A percentile compares a stretch with the other conserved stretches of the same genome.
phyloP scores from a whole-genome alignment of 805 yeast species.

The Yamadazyma phyllophila region DNA sequence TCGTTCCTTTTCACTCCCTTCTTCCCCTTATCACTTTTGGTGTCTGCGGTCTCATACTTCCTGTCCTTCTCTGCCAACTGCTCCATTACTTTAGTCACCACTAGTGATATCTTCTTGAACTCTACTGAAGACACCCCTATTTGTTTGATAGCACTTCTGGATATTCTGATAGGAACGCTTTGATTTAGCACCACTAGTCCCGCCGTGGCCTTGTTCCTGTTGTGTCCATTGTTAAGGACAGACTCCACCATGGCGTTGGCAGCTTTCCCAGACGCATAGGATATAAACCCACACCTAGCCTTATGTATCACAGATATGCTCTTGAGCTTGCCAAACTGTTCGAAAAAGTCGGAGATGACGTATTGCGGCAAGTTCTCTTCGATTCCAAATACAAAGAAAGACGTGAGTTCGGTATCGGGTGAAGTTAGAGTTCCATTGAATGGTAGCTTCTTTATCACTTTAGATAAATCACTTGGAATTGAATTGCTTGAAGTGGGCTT shows the following conservation, averaged over 20 bases:
- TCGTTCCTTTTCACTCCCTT: background rate
- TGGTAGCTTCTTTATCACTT: constrained; percentile 61
- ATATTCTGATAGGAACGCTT: constrained; percentile 47
- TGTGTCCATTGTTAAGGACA: constrained; percentile 24
- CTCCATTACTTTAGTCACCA: constrained; percentile 53
- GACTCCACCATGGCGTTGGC: constrained; percentile 47
- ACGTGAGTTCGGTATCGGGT: constrained; percentile 45
- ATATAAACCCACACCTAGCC: constrained; percentile 63
- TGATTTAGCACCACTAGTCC: constrained; percentile 32
- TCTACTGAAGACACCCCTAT: constrained; percentile 45
- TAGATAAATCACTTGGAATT: constrained; percentile 42
- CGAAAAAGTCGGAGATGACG: constrained; percentile 50
- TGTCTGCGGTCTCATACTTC: background rate
- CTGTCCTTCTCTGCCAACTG: constrained; percentile 47
- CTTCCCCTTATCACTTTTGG: background rate
- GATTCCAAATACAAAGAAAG: constrained; percentile 76
- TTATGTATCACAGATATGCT: constrained; percentile 51
- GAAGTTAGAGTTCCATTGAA: constrained; percentile 53
- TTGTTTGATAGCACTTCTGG: constrained; percentile 52
- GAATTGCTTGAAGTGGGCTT: background rate
- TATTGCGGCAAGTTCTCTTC: constrained; percentile 66
- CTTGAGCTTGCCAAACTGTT: constrained; percentile 44
- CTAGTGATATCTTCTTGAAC: constrained; percentile 45
- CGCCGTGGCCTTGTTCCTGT: constrained; percentile 25
- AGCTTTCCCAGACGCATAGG: constrained; percentile 45